Evolutionary conservation across 345 rosid genomes (phyloP), one percentile per base, ranked within the genome.

Genomic region (Euphorbia lathyris): DNA sequence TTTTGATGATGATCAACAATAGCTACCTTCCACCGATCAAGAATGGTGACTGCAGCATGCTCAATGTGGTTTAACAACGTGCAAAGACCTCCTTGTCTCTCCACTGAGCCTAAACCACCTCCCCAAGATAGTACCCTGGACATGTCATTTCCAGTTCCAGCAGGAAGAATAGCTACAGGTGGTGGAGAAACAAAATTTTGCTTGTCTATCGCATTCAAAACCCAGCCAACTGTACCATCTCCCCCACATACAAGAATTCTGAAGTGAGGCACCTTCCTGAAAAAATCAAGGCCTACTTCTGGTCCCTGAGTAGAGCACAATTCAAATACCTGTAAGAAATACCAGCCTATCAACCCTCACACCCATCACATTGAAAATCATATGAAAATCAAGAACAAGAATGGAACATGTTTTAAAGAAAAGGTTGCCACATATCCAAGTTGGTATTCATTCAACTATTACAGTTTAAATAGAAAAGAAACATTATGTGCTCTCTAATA

Each of bases 151-250:
- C 97, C 97, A 9, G 97, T 90, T 78, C 93, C 97, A 66, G 89
- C 85, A 5, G 97, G 97, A 66, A 90, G 93, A 67, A 90, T 82
- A 57, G 97, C 90, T 23, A 90, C 86, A 13, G 97, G 93, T 77
- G 97, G 93, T 70, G 97, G 97, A 50, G 90, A 86, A 58, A 84
- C 89, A 1, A 86, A 86, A 78, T 86, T 86, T 53, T 76, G 88
- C 74, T 72, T 86, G 80, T 90, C 97, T 70, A 90, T 86, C 22
- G 85, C 86, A 72, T 85, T 88, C 59, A 90, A 86, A 69, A 90
- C 90, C 97, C 97, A 90, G 53, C 86, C 86, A 83, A 88, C 93
- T 30, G 97, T 88, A 43, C 97, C 97, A 81, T 90, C 97, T 64
- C 97, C 97, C 51, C 97, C 97, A 69, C 97, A 88, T 19, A 85